phyloP scores from a whole-genome alignment of 805 yeast genomes.

The Kuraishia cidri region DNA sequence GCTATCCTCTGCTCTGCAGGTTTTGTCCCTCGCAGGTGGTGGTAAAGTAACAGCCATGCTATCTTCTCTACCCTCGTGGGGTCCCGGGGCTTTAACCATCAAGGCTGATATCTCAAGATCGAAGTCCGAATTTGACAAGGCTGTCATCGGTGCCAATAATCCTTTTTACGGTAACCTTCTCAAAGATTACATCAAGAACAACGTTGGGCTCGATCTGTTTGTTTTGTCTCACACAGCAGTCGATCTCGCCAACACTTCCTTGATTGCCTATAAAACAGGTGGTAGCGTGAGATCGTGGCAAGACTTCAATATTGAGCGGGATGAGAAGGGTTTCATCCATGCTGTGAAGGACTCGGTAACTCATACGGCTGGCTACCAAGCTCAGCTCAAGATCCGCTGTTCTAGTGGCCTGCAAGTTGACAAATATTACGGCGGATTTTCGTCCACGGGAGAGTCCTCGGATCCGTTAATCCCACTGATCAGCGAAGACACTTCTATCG shows the following conservation, averaged over 20 bases:
- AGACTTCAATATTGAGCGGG: conserved; percentile 57
- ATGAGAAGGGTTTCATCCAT: conserved; percentile 55
- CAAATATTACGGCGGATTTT: conserved; percentile 60
- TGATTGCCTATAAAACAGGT: conserved; percentile 57
- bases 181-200: conserved; percentile 41
- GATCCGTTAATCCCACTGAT: conserved; percentile 71
- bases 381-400: conserved; percentile 75
- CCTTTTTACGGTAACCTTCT: conserved; percentile 56
- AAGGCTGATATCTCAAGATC: conserved; percentile 24
- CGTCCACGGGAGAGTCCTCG: conserved; percentile 24
- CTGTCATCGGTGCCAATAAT: conserved; percentile 47
- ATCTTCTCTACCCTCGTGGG: conserved; percentile 68
- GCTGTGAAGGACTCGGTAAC: conserved; percentile 47
- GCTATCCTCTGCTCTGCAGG: conserved; percentile 53
- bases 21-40: conserved; percentile 60
- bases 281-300: conserved; percentile 63
- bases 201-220: conserved; percentile 72
- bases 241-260: conserved; percentile 68
- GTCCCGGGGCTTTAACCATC: conserved; percentile 60
- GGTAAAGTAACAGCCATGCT: conserved; percentile 74
- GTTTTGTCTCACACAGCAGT: conserved; percentile 56
- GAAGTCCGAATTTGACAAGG: conserved; percentile 32
- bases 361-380: conserved; percentile 63
- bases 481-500: conserved; percentile 52
- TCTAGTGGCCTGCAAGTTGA: conserved; percentile 80